phyloP scores from a whole-genome alignment of 2,329 filamentous ascomycete species.

The Claviceps sp. region DNA sequence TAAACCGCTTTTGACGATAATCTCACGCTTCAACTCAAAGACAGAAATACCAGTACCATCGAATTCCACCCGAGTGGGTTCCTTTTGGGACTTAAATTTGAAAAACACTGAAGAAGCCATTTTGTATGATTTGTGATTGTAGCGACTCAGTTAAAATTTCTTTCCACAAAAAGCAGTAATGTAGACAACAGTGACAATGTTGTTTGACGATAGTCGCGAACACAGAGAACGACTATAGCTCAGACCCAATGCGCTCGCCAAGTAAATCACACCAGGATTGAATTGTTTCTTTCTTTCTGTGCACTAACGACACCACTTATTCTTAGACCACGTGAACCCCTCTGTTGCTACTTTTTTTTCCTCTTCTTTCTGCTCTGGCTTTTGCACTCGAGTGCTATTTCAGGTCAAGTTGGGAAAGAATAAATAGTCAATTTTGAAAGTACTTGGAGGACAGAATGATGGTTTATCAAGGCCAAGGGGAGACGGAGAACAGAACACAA shows the following conservation, averaged over 20 bases:
- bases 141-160: conserved; percentile 7
- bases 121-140: conserved; percentile 19
- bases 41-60: conserved; percentile 96
- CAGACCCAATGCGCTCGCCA: background rate
- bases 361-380: conserved; percentile 15
- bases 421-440: conserved; percentile 42
- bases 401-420: conserved; percentile 20
- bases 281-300: conserved; percentile 6
- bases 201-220: conserved; percentile 6
- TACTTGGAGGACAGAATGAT: conserved; percentile 23
- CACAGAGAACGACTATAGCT: background rate
- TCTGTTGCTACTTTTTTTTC: conserved; percentile 12
- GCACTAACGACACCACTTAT: conserved; percentile 5
- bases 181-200: conserved; percentile 8
- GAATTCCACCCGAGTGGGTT: conserved; percentile 86
- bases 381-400: conserved; percentile 24
- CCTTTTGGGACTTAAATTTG: conserved; percentile 99
- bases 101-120: conserved; percentile 99
- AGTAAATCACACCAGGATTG: conserved; percentile 4
- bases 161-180: conserved; percentile 14
- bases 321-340: background rate
- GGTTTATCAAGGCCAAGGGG: conserved; percentile 19
- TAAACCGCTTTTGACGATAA: conserved; percentile 85
- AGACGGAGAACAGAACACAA: conserved; percentile 15
- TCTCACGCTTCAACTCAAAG: conserved; percentile 97